phyloP scores from a whole-genome alignment of 768 basidiomycete species.

The Lactarius akahatsu region DNA sequence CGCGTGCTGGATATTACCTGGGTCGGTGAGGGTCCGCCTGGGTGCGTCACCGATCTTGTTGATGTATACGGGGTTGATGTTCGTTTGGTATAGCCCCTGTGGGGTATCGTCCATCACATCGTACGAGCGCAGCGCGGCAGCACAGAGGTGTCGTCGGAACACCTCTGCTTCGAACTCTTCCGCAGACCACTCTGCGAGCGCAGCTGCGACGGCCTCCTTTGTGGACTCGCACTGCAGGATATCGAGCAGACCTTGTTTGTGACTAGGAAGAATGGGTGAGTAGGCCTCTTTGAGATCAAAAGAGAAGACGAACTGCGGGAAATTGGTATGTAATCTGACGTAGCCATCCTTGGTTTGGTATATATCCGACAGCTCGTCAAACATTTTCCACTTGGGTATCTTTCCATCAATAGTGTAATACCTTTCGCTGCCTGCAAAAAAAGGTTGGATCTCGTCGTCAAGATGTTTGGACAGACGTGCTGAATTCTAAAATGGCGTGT shows the following conservation, averaged over 20 bases:
- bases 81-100: slow-evolving; percentile 44
- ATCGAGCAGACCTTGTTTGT: slow-evolving; percentile 28
- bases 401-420: slow-evolving; percentile 49
- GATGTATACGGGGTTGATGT: slow-evolving; percentile 45
- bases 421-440: slow-evolving; percentile 46
- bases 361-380: slow-evolving; percentile 53
- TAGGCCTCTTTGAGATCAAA: background rate
- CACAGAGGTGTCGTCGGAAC: slow-evolving; percentile 23
- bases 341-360: slow-evolving; percentile 54
- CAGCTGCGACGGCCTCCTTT: slow-evolving; percentile 18
- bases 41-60: slow-evolving; percentile 51
- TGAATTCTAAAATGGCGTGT: slow-evolving; percentile 56
- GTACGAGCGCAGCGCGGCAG: slow-evolving; percentile 42
- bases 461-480: slow-evolving; percentile 36
- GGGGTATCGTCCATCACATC: slow-evolving; percentile 51
- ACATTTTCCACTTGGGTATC: slow-evolving; percentile 36
- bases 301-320: slow-evolving; percentile 50
- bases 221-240: slow-evolving; percentile 27
- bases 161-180: slow-evolving; percentile 25
- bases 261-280: slow-evolving; percentile 6
- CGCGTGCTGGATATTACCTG: slow-evolving; percentile 33
- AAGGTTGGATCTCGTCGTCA: background rate
- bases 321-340: slow-evolving; percentile 63
- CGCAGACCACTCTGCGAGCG: slow-evolving; percentile 24
- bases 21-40: slow-evolving; percentile 32